Conservation (phyloP, 202 grass and related monocot genomes). For the Carex sylvatica region DNA sequence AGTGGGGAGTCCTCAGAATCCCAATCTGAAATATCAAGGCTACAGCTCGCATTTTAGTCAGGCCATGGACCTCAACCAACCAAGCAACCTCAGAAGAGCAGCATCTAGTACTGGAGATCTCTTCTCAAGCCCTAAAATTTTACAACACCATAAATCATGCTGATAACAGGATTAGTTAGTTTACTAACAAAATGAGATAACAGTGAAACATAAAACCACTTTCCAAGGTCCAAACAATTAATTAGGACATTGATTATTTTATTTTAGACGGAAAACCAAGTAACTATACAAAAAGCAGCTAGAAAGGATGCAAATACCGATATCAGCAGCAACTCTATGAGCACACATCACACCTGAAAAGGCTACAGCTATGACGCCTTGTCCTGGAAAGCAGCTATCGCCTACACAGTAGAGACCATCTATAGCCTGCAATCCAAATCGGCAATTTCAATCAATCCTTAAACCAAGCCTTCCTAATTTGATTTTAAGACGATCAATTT, state of each 20-base stretch:
- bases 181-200: background rate
- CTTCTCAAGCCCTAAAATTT: constrained; percentile 66
- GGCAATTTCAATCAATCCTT: background rate
- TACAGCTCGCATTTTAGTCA: constrained; percentile 11
- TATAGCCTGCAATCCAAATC: constrained; percentile 58
- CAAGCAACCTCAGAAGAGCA: constrained; percentile 76
- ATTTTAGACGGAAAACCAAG: constrained; percentile 10
- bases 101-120: constrained; percentile 76
- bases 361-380: constrained; percentile 91
- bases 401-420: constrained; percentile 94
- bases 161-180: background rate
- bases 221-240: background rate
- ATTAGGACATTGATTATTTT: background rate
- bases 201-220: background rate
- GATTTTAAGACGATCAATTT: background rate
- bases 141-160: constrained; percentile 24
- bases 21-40: background rate
- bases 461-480: constrained; percentile 1
- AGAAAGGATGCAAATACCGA: constrained; percentile 44
- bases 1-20: background rate
- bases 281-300: background rate
- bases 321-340: constrained; percentile 94
- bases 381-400: constrained; percentile 94
- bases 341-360: constrained; percentile 98
- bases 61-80: constrained; percentile 63